phyloP scores from a whole-genome alignment of 1,284 basidiomycete genomes.

The Malassezia cuniculi region DNA sequence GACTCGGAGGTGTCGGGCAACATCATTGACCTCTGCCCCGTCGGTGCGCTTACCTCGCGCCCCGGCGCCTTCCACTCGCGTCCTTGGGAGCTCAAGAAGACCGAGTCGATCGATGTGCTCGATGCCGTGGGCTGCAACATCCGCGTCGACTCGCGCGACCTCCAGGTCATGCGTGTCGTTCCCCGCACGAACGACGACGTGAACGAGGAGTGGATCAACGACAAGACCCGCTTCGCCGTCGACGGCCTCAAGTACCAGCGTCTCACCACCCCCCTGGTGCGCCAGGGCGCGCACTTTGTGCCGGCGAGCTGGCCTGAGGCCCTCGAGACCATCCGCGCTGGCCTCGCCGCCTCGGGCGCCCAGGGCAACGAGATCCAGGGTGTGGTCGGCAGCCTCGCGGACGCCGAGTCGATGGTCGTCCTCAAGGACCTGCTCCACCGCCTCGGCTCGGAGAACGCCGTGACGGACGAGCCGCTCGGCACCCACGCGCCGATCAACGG shows the following conservation, averaged over 20 bases:
- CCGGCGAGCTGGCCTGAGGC: conserved; percentile 87
- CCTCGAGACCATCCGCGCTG: conserved; percentile 63
- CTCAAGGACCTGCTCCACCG: conserved; percentile 88
- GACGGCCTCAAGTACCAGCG: conserved; percentile 94
- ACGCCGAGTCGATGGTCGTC: conserved; percentile 83
- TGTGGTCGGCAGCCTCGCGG: conserved; percentile 79
- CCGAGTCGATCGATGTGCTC: conserved; percentile 91
- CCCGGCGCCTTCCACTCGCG: conserved; percentile 94
- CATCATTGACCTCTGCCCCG: conserved; percentile 84
- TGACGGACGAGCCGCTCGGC: conserved; percentile 64
- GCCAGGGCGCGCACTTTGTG: conserved; percentile 83
- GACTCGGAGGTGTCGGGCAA: conserved; percentile 96
- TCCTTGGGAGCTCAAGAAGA: conserved; percentile 97
- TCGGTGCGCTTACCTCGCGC: conserved; percentile 94
- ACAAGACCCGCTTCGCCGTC: conserved; percentile 94
- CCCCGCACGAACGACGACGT: conserved; percentile 93
- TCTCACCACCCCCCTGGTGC: conserved; percentile 78
- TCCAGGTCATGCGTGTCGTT: conserved; percentile 93
- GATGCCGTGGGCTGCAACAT: conserved; percentile 98
- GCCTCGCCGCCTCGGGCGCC: conserved; percentile 67
- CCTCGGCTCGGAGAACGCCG: conserved; percentile 87
- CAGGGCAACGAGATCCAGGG: conserved; percentile 91
- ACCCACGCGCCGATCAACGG: conserved; percentile 58
- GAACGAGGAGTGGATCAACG: conserved; percentile 99
- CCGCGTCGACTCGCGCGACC: conserved; percentile 84